Evolutionary conservation across 495 filamentous ascomycete species (phyloP), one percentile per base, ranked within the genome.

Genomic region (Rhizodiscina lignyota): DNA sequence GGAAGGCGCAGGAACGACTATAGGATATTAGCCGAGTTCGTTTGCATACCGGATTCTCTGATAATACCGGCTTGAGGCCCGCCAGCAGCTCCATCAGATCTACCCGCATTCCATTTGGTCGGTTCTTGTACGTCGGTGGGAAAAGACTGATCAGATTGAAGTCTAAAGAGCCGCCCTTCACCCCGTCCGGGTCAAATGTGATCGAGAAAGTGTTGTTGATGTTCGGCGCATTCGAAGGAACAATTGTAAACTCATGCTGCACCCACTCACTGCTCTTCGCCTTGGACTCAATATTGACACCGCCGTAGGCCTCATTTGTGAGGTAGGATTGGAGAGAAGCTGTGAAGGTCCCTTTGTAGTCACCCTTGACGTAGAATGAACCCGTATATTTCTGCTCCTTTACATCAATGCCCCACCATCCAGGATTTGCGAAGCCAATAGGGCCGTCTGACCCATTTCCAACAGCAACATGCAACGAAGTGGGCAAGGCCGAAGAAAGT

Each of bases 401-500:
- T 17, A 44, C 37, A 21, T 47, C 40, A 6, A 52, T 46, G 2
- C 45, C 45, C 39, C 42, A 47, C 17, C 34, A 48, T 13, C 48
- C 50, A 4, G 42, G 39, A 39, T 57, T 55, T 16, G 42, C 41
- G 32, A 52, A 42, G 13, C 49, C 49, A 37, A 47, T 37, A 0
- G 30, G 37, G 29, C 43, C 45, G 21, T 30, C 43, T 3, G 36
- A 23, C 13, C n/a, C n/a, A n/a, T n/a, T n/a, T n/a, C n/a, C n/a
- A n/a, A 39, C 42, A 8, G 44, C 53, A 3, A 83, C 70, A 13
- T 64, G 63, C 46, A 82, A 53, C 1, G 74, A 78, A 10, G 64
- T 68, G 4, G 60, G 60, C 21, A 83, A 59, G 33, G 54, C 66
- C 11, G 61, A 47, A 30, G 65, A 80, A 30, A 64, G 61, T 18